These are phyloP conservation scores for Phaeoacremonium minimum DNA, from an alignment of 2,329 filamentous ascomycete genomes.

Conservation along the genomic window DNA sequence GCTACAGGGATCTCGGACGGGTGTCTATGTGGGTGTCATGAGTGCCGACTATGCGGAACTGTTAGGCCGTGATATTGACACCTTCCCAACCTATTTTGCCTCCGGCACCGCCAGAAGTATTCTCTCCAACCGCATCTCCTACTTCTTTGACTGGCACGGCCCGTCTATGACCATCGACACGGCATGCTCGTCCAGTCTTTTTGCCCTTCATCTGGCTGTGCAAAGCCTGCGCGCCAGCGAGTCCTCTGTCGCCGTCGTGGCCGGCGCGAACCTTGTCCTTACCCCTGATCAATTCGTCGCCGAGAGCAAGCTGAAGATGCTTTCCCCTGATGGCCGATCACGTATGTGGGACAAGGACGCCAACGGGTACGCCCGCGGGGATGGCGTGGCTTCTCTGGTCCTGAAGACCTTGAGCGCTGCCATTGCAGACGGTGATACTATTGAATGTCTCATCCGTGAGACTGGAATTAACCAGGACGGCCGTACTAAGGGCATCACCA, in stretches of 20 bases:
- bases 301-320: conserved; percentile 30
- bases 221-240: conserved; percentile 24
- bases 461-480: conserved; percentile 42
- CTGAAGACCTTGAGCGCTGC: conserved; percentile 42
- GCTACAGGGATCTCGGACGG: conserved; percentile 16
- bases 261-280: conserved; percentile 27
- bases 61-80: conserved; percentile 10
- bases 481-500: conserved; percentile 38
- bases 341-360: conserved; percentile 39
- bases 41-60: conserved; percentile 16
- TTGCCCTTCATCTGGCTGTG: conserved; percentile 31
- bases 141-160: conserved; percentile 32
- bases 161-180: conserved; percentile 37
- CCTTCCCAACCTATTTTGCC: conserved; percentile 18
- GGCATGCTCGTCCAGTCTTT: conserved; percentile 34
- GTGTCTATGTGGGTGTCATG: conserved; percentile 20
- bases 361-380: conserved; percentile 48
- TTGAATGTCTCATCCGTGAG: conserved; percentile 35
- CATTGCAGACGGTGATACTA: conserved; percentile 35
- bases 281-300: conserved; percentile 26
- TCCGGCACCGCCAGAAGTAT: conserved; percentile 24
- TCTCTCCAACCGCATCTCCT: conserved; percentile 30
- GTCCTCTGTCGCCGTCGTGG: conserved; percentile 23
- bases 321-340: conserved; percentile 29
- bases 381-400: conserved; percentile 40